Base-by-base conservation (phyloP, 345 rosid genomes). In the Garcia nutans region DNA sequence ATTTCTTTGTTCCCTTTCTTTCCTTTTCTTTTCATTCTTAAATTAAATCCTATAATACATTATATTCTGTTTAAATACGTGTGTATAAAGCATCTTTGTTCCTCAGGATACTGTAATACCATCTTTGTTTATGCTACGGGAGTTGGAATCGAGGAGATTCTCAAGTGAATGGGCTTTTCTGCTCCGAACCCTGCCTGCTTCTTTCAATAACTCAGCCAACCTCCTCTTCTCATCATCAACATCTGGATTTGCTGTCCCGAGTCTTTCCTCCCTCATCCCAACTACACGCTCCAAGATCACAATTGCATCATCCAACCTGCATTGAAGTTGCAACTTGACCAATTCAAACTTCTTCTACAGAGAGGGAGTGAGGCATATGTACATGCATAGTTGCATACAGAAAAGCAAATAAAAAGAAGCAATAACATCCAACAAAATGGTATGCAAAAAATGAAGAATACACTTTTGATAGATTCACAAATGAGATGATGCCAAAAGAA, bases 221-320 rank as follows among this genome's bases (percentile, higher is more conserved):
- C 99, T 89, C 83, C 71, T 86, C 87, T 93, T 95, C 91, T 93
- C 99, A 63, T 95, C 97, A 77, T 86, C 91, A 49, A 93, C 94
- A 77, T 90, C 97, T 2, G 97, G 93, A 59, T 91, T 91, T 3
- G 97, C 95, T 16, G 97, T 94, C 82, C 97, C 97, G 3, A 92
- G 97, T 77, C 88, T 92, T 73, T 92, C 98, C 82, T 94, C 97
- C 73, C 97, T 87, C 82, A 85, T 81, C 66, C 81, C 87, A 54
- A 94, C 95, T 23, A 92, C 93, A 65, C 80, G 86, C 77, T 91
- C 97, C 77, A 91, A 79, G 45, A 87, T 72, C 61, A 84, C 85
- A 69, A 94, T 92, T 10, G 98, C 97, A 75, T 92, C 97, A 61
- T 91, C 97, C 91, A 90, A 84, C 87, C 99, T 92, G 82, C 65